phyloP scores from a whole-genome alignment of 495 filamentous ascomycete species.

The Penicillium ochrochloron region DNA sequence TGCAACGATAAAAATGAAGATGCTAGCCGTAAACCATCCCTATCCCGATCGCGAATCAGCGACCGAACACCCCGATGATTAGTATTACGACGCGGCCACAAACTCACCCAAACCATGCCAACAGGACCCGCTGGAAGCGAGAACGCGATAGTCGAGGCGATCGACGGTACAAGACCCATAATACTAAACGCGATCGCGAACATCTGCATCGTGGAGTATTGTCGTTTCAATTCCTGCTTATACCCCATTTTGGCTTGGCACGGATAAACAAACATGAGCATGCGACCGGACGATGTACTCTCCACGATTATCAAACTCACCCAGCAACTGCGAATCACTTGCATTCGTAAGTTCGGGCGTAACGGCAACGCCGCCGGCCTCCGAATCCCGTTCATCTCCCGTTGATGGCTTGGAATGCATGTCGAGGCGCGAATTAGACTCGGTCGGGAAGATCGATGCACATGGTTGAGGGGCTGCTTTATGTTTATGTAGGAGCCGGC shows the following conservation, averaged over 20 bases:
- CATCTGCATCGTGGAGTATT: constrained; percentile 66
- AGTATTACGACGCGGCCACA: not conserved
- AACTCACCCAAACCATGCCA: constrained; percentile 67
- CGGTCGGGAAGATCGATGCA: not conserved
- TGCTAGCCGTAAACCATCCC: constrained; percentile 68
- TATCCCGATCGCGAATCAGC: constrained; percentile 1
- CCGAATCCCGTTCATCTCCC: not conserved
- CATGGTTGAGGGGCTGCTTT: not conserved
- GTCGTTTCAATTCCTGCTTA: constrained; percentile 69
- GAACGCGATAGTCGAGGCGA: constrained; percentile 67
- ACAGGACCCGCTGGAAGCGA: constrained; percentile 69
- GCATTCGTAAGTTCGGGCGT: not conserved
- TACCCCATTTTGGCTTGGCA: constrained; percentile 56
- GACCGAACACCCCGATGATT: not conserved
- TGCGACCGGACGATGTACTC: constrained; percentile 2
- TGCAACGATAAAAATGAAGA: constrained; percentile 67
- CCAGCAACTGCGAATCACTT: constrained; percentile 32
- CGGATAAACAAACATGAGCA: constrained; percentile 4
- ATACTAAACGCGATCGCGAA: constrained; percentile 75
- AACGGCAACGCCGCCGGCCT: not conserved
- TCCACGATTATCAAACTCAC: constrained; percentile 20
- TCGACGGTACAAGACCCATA: constrained; percentile 71
- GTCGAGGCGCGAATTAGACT: not conserved
- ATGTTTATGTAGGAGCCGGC: not conserved
- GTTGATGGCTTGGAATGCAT: not conserved